A percentile compares a stretch with the other conserved stretches of the same genome.
Evolutionary conservation across 768 basidiomycete species (phyloP).

Genomic region (Boletus sp.): DNA sequence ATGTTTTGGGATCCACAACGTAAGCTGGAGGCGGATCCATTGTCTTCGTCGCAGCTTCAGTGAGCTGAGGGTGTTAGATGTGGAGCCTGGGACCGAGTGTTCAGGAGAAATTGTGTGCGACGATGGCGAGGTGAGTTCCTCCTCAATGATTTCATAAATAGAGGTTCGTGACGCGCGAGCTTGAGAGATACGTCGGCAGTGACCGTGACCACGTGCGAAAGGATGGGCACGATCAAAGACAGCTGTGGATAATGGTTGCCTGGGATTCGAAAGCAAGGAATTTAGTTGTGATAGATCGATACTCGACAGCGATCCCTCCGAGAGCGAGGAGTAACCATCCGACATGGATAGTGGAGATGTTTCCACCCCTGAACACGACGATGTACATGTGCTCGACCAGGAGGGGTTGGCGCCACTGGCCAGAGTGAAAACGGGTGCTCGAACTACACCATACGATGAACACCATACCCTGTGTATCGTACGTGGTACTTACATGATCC

Average conservation of each 20-base stretch:
- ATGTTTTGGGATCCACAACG: constrained; percentile 55
- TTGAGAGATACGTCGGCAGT: constrained; percentile 67
- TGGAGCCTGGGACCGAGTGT: constrained; percentile 10
- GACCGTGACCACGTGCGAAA: constrained; percentile 59
- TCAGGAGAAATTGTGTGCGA: constrained; percentile 29
- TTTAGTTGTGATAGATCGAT: constrained; percentile 68
- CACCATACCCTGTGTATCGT: background rate
- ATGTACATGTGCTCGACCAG: constrained; percentile 70
- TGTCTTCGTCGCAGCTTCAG: constrained; percentile 17
- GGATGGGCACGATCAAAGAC: constrained; percentile 38
- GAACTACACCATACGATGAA: constrained; percentile 32
- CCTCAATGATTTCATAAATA: constrained; percentile 77
- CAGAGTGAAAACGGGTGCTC: constrained; percentile 58
- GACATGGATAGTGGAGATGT: constrained; percentile 70
- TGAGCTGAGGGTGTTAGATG: constrained; percentile 29
- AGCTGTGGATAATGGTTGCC: constrained; percentile 46
- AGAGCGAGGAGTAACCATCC: constrained; percentile 62
- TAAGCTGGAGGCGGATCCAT: constrained; percentile 42
- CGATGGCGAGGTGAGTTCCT: constrained; percentile 47
- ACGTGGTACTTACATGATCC: constrained; percentile 45
- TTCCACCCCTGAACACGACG: constrained; percentile 60
- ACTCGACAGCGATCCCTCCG: constrained; percentile 73
- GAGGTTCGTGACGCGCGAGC: constrained; percentile 62
- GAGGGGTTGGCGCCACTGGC: constrained; percentile 50
- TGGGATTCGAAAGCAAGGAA: constrained; percentile 51